Conservation (phyloP, 2,329 filamentous ascomycete genomes). For the Acrocalymma vagum region DNA sequence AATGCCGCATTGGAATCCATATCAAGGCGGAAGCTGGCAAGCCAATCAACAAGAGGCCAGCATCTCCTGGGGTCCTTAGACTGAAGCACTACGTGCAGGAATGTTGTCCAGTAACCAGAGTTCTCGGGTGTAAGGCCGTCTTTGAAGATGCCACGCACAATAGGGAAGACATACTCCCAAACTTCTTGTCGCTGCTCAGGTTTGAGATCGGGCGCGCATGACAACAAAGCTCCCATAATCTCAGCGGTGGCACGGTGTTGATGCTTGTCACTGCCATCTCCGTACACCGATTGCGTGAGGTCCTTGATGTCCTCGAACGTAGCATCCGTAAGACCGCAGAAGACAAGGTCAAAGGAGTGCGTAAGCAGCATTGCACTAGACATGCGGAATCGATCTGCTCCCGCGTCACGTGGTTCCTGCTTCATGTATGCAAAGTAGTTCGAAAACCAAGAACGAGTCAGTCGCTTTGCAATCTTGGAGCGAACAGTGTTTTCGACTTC, state of each 20-base stretch:
- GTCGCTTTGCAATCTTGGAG: conserved; percentile 78
- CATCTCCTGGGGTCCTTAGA: conserved; percentile 88
- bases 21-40: conserved; percentile 87
- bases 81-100: conserved; percentile 87
- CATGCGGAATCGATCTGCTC: conserved; percentile 88
- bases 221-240: conserved; percentile 86
- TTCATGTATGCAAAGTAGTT: conserved; percentile 93
- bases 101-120: conserved; percentile 91
- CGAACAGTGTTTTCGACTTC: conserved; percentile 78
- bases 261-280: conserved; percentile 95
- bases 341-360: conserved; percentile 89
- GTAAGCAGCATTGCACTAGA: conserved; percentile 86
- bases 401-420: conserved; percentile 87
- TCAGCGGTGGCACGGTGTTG: conserved; percentile 96
- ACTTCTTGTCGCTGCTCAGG: conserved; percentile 76
- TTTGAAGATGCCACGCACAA: conserved; percentile 85
- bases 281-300: conserved; percentile 79
- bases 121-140: conserved; percentile 96
- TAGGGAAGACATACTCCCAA: conserved; percentile 91
- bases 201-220: conserved; percentile 80
- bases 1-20: conserved; percentile 97
- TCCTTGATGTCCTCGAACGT: conserved; percentile 90
- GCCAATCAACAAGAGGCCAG: conserved; percentile 83
- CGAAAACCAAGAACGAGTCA: conserved; percentile 86
- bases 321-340: conserved; percentile 77